A percentile compares a stretch with the other conserved stretches of the same genome.
Conservation (phyloP, 2,329 filamentous ascomycete genomes). For the Polytolypa hystricis region DNA sequence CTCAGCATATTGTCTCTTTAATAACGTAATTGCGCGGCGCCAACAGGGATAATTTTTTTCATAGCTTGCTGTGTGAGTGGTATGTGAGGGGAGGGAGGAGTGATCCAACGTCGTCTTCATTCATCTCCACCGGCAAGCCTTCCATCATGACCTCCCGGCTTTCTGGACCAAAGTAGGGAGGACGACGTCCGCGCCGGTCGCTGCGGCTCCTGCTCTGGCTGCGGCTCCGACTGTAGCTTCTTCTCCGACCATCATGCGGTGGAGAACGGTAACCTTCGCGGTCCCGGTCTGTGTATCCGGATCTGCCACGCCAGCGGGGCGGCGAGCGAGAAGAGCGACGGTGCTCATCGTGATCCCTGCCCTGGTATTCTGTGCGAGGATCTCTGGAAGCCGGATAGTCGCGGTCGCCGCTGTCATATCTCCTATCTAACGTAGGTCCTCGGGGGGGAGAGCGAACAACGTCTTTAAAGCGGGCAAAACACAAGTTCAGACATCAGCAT, state of each 20-base stretch:
- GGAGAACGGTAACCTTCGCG: constrained; percentile 37
- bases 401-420: constrained; percentile 14
- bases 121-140: constrained; percentile 38
- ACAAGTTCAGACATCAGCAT: constrained; percentile 29
- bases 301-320: constrained; percentile 26
- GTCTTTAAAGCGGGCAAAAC: constrained; percentile 25
- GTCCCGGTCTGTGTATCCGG: constrained; percentile 34
- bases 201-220: constrained; percentile 22
- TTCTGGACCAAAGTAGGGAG: constrained; percentile 30
- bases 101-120: constrained; percentile 41
- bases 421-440: constrained; percentile 27
- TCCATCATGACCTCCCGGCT: constrained; percentile 42
- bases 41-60: too few relatives aligned
- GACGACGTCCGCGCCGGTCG: constrained; percentile 26
- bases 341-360: constrained; percentile 26
- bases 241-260: constrained; percentile 24
- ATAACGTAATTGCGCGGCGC: too few relatives aligned
- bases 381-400: constrained; percentile 24
- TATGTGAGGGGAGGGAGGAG: constrained; percentile 18
- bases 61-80: constrained; percentile 7
- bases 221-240: constrained; percentile 23
- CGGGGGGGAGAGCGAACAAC: constrained; percentile 24
- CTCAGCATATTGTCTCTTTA: constrained; percentile 30
- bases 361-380: constrained; percentile 21
- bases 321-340: constrained; percentile 24